Base-by-base conservation (phyloP, 129 eudicot species). In the Smallanthus sonchifolius region DNA sequence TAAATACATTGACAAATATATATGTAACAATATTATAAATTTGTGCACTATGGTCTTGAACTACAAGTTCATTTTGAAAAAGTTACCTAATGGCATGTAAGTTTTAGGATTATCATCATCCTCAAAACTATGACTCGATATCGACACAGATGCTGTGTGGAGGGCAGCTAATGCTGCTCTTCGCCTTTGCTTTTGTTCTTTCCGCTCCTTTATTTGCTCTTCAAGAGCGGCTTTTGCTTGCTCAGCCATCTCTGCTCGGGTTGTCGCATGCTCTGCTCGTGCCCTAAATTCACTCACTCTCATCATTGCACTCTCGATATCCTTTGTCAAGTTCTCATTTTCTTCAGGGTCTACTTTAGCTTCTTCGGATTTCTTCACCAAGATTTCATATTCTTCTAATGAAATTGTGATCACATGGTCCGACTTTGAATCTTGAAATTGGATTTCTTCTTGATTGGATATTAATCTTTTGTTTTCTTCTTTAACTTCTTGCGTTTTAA, bases 211-310 rank as follows among this genome's bases (percentile, higher is more conserved):
- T 68, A 73, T 81, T 82, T 80, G 69, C 44, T 83, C 92, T 80
- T 87, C 92, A 2, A 89, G 81, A 10, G 28, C 83, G 7, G 80
- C 74, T 65, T 86, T 89, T 4, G 66, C 85, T 72, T 60, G 63
- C 79, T 89, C 96, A 2, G 96, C 92, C 42, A 76, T 86, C 67
- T 84, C 90, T 3, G 96, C 90, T 30, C 92, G 65, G 57, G 85
- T 84, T 43, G 65, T 80, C 14, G 96, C 96, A 66, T 86, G 92
- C 39, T 86, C 92, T 8, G 86, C 85, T 67, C 88, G 43, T 55
- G 87, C 61, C 88, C 96, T 80, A 2, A 82, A 71, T 85, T 84
- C 96, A 10, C 82, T 78, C 14, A 89, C 77, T 49, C 69, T 84
- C n/a, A 66, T 68, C 60, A 55, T 74, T n/a, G 88, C 73, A 3